Evolutionary conservation across 202 grass and related monocot genomes (phyloP), one percentile per base, ranked within the genome.

Genomic region (Alloteropsis angusta): DNA sequence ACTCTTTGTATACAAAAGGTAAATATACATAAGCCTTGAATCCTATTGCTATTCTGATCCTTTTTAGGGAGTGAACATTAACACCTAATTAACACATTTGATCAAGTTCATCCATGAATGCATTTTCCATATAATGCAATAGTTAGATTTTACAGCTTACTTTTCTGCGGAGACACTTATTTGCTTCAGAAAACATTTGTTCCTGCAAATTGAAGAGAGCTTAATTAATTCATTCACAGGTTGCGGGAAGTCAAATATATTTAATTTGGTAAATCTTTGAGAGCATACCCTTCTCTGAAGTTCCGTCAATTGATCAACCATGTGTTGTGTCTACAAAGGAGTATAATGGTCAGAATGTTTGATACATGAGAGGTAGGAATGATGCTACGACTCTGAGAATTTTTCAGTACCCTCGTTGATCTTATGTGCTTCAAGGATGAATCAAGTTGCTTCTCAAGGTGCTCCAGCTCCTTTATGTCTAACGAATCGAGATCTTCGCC

Each of bases 361-460:
- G 5, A 65, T 79, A 4, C 46, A 50, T 34, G 6, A 30, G 16
- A 14, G 32, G 12, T 6, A 49, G 11, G 44, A 30, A 30, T 30
- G 28, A 3, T 30, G 28, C 28, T 1, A 32, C 17, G 36, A 11
- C 0, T 65, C 4, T 30, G 16, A 79, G 34, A 39, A 64, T 1
- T 15, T 11, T 60, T 30, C 26, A 22, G 60, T 97, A 97, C 95
- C 89, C 91, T 90, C 44, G 95, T 89, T 47, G 91, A 94, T 87
- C 91, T 83, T 75, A 94, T 87, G 77, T 97, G 89, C 78, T 76
- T 97, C 63, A 97, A 68, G 17, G 95, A 97, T 35, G 76, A 83
- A 76, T 94, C 95, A 42, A 97, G 91, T 53, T 90, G 80, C 59
- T 90, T 88, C 87, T 97, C 95, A 9, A 97, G 95, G 52, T 65